Evolutionary conservation across 176 grass and related monocot species (phyloP).

Genomic region (Ampelocalamus luodianensis): DNA sequence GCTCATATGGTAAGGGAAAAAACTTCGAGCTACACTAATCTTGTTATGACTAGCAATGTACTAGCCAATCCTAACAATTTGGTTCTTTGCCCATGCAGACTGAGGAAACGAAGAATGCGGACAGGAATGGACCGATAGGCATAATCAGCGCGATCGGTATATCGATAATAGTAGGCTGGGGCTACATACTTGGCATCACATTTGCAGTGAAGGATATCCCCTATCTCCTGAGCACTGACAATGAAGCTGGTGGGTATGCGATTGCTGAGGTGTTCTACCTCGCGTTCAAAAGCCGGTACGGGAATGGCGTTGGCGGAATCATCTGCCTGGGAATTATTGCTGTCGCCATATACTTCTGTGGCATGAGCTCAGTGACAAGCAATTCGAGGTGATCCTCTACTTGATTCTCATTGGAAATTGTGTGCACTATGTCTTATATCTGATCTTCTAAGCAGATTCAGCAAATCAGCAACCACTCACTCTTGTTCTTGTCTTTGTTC

Average conservation of each 20-base stretch:
- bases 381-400: constrained; percentile 67
- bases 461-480: background rate
- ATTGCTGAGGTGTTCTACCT: constrained; percentile 88
- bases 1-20: constrained; percentile 71
- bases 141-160: constrained; percentile 84
- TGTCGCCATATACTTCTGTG: constrained; percentile 79
- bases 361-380: constrained; percentile 82
- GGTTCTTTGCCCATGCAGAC: constrained; percentile 51
- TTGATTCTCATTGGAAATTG: background rate
- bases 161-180: constrained; percentile 80
- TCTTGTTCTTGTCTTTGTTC: background rate
- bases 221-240: constrained; percentile 70
- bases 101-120: constrained; percentile 84
- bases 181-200: constrained; percentile 75
- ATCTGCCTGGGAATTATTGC: constrained; percentile 71
- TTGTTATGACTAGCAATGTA: background rate
- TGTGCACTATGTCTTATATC: background rate
- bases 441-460: background rate
- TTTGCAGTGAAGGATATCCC: constrained; percentile 83
- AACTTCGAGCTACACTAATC: background rate
- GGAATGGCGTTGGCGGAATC: constrained; percentile 74
- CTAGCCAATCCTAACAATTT: background rate
- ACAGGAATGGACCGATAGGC: constrained; percentile 79
- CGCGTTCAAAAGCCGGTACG: constrained; percentile 79
- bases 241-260: constrained; percentile 84